Base-by-base conservation (phyloP, 495 filamentous ascomycete genomes). In the Lepraria neglecta region DNA sequence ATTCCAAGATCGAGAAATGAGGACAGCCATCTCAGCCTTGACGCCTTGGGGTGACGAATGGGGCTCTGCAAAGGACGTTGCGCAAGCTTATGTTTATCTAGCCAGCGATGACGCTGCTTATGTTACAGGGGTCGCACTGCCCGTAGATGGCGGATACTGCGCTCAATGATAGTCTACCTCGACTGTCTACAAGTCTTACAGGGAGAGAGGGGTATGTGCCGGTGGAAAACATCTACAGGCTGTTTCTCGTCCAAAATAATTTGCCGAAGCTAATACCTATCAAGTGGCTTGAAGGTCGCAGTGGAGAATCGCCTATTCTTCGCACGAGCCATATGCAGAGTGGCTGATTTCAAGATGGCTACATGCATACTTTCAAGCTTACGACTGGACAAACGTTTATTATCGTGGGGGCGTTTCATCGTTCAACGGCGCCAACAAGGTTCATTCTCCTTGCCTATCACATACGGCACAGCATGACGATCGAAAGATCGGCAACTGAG, bases 111-210 rank as follows among this genome's bases (percentile, higher is more conserved):
- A 81, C 63, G 75, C 74, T 0, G 68, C 46, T 42, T 81, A 73
- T 73, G 64, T 82, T 9, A 80, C 78, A 6, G 79, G 80, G 0
- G 67, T 74, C 3, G 68, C 68, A 44, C 52, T 82, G 48, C 71
- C 73, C 2, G 75, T 83, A 1, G 79, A 83, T 70, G 79, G 80
- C 15, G 80, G 80, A 27, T 81, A 78, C 68, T 71, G 69, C 51
- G 75, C 63, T 4, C 54, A 59, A 33, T 65, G 56, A 65, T 3
- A 28, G 6, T 38, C 11, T 38, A 7, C 11, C 6, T 38, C 43
- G 10, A 45, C 43, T 45, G 14, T 45, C 43, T 15, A 19, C 15
- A 17, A 17, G 43, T 15, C 15, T 5, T 15, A 45, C 6, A 45
- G 15, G 43, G 6, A 45, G 15, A 17, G 43, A 5, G 15, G 43